A percentile compares a stretch with the other conserved stretches of the same genome.
phyloP scores from a whole-genome alignment of 139 green algal genomes.

The Micractinium conductrix region DNA sequence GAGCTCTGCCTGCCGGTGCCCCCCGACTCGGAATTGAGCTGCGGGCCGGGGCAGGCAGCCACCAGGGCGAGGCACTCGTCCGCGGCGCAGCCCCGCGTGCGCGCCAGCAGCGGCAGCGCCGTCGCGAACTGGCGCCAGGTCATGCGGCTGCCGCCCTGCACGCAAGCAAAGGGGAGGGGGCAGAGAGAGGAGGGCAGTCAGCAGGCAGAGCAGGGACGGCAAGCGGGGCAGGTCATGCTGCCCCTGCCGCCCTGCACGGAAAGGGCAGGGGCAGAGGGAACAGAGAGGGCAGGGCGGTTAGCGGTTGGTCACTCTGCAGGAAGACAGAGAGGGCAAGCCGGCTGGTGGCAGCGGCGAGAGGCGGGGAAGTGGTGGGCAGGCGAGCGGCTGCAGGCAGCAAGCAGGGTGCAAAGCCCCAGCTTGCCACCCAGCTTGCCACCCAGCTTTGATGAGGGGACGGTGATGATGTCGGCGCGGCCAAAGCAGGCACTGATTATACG shows the following conservation, averaged over 20 bases:
- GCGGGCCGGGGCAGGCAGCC: slow-evolving; percentile 17
- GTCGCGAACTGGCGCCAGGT: slow-evolving; percentile 19
- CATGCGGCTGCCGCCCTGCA: slow-evolving; percentile 21
- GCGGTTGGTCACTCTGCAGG: neutral
- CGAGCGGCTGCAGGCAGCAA: neutral
- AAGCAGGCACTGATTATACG: neutral
- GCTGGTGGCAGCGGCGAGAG: neutral
- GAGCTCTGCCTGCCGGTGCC: neutral
- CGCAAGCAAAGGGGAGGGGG: neutral
- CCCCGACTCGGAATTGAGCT: slow-evolving; percentile 6
- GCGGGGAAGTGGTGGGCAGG: too few relatives aligned
- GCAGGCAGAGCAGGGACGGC: too few relatives aligned
- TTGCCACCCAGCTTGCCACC: neutral
- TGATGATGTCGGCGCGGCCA: too few relatives aligned
- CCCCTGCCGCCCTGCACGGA: neutral
- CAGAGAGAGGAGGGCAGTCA: neutral
- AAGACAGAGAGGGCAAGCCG: neutral
- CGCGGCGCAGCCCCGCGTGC: neutral
- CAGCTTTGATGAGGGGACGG: too few relatives aligned
- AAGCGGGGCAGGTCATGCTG: slow-evolving; percentile 22
- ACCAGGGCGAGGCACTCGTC: neutral
- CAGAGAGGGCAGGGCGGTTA: neutral
- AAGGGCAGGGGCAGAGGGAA: neutral
- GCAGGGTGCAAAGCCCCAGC: neutral
- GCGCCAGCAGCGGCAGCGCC: neutral